phyloP scores from a whole-genome alignment of 1,284 basidiomycete genomes.

The Rhodotorula sp. region DNA sequence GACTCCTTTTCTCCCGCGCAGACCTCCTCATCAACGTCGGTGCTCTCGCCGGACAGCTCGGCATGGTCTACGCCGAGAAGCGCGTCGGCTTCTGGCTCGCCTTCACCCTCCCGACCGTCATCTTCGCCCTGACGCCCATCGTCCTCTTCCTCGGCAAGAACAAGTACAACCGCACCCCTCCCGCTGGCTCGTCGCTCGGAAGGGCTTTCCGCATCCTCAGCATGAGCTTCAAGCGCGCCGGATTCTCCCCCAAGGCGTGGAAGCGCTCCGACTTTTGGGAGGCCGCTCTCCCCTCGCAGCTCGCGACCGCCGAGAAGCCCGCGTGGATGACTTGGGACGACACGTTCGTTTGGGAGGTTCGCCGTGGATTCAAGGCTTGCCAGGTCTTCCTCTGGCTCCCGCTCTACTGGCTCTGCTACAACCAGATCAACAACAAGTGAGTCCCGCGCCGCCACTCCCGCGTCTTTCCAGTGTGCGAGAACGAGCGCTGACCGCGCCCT shows the following conservation, averaged over 20 bases:
- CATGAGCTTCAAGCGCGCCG: constrained; percentile 46
- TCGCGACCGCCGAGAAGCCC: constrained; percentile 56
- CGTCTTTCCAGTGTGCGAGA: constrained; percentile 38
- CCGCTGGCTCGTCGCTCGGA: constrained; percentile 73
- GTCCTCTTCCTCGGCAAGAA: constrained; percentile 67
- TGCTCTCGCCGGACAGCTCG: constrained; percentile 57
- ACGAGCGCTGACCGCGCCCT: background rate
- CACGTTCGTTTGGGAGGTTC: constrained; percentile 77
- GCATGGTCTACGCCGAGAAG: constrained; percentile 49
- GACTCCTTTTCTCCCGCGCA: background rate
- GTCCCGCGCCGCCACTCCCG: background rate
- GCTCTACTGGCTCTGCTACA: constrained; percentile 65
- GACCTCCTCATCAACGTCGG: constrained; percentile 62
- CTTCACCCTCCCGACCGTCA: constrained; percentile 50
- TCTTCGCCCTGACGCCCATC: constrained; percentile 57
- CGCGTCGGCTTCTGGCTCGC: constrained; percentile 52
- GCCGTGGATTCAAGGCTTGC: constrained; percentile 78
- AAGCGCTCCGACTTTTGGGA: constrained; percentile 74
- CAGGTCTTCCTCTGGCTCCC: constrained; percentile 70
- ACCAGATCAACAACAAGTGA: constrained; percentile 28
- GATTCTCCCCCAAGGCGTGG: constrained; percentile 50
- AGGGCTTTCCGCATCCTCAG: constrained; percentile 46
- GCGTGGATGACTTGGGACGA: constrained; percentile 56
- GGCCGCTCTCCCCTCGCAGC: constrained; percentile 52
- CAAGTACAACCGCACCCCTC: constrained; percentile 65